These are phyloP conservation scores for Lomentospora prolificans DNA, from an alignment of 2,329 filamentous ascomycete species.

Conservation along the genomic window DNA sequence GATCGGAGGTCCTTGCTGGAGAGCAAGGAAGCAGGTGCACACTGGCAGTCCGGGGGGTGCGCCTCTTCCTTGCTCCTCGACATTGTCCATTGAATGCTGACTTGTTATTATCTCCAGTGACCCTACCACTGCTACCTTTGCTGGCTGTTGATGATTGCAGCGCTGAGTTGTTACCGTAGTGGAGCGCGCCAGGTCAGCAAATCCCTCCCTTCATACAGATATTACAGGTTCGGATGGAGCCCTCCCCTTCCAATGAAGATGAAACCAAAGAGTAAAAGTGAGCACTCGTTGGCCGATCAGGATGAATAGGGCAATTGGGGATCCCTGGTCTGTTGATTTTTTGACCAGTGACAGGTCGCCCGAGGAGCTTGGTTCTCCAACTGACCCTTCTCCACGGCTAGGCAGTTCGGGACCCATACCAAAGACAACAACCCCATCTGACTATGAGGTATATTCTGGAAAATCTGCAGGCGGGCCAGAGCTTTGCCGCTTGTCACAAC, in stretches of 20 bases:
- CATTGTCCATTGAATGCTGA: neutral
- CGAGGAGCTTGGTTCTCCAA: neutral
- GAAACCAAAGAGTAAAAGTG: conserved; percentile 2
- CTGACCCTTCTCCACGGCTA: neutral
- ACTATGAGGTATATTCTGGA: conserved; percentile 4
- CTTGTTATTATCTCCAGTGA: too few relatives aligned
- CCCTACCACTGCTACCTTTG: too few relatives aligned
- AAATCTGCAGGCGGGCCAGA: neutral
- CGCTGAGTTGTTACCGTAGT: too few relatives aligned
- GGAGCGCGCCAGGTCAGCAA: too few relatives aligned
- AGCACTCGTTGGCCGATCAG: neutral
- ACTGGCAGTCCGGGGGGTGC: neutral
- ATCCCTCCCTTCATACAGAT: neutral
- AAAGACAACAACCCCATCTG: neutral
- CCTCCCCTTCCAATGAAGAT: conserved; percentile 8
- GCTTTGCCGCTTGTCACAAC: neutral
- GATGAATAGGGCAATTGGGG: neutral
- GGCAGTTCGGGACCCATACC: neutral
- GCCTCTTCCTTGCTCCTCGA: neutral
- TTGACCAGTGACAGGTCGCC: neutral
- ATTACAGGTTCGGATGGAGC: conserved; percentile 3
- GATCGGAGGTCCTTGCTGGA: too few relatives aligned
- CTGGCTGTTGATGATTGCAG: too few relatives aligned
- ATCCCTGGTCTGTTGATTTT: neutral
- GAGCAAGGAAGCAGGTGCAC: too few relatives aligned